Conservation (phyloP, 108 stramenopile genomes). For the Mediolabrus comicus region DNA sequence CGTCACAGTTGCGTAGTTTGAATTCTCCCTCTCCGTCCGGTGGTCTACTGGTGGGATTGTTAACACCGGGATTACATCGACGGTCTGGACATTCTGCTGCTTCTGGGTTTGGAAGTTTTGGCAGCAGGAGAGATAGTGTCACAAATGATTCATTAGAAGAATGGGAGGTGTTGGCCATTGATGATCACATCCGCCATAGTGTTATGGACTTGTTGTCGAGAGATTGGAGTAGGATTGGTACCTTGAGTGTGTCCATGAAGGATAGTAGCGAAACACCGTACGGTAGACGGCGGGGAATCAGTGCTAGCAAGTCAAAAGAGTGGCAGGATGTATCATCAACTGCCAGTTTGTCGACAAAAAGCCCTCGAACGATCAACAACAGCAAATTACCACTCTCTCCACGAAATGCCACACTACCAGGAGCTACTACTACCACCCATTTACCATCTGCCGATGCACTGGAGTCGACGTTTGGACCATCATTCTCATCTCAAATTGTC, state of each 20-base stretch:
- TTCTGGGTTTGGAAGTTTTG: neutral
- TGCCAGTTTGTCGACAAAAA: conserved; percentile 14
- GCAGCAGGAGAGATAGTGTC: conserved; percentile 18
- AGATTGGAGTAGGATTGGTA: conserved; percentile 70
- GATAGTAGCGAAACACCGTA: conserved; percentile 29
- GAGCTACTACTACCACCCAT: neutral
- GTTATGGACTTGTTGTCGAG: conserved; percentile 65
- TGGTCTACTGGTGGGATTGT: conserved; percentile 24
- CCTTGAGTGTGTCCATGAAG: conserved; percentile 25
- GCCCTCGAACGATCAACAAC: conserved; percentile 20
- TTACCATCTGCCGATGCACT: conserved; percentile 45
- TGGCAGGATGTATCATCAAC: conserved; percentile 2
- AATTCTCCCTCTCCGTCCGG: conserved; percentile 40
- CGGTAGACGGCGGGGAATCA: conserved; percentile 29
- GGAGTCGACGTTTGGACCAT: conserved; percentile 53
- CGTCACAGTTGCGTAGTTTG: conserved; percentile 57
- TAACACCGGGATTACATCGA: conserved; percentile 14
- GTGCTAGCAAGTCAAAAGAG: conserved; percentile 29
- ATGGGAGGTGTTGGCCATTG: conserved; percentile 81
- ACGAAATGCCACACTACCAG: conserved; percentile 1
- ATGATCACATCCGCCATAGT: conserved; percentile 64
- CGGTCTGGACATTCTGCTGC: neutral
- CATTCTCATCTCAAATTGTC: conserved; percentile 49
- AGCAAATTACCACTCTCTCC: conserved; percentile 40
- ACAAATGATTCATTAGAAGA: conserved; percentile 66